phyloP scores from a whole-genome alignment of 352 stramenopile genomes.

The Albugo candida region DNA sequence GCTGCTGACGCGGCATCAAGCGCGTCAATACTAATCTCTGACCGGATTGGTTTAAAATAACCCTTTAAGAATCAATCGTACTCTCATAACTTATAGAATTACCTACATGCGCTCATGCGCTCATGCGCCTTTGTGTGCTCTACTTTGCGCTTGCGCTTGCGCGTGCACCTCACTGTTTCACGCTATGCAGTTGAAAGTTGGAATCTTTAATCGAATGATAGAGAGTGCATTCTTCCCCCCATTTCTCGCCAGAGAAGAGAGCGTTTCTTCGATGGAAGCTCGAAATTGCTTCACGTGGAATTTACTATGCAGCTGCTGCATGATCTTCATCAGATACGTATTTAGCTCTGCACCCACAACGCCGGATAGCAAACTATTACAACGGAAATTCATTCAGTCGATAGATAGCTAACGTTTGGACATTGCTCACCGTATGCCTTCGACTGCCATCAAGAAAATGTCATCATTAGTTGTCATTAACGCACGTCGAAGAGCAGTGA shows the following conservation, averaged over 20 bases:
- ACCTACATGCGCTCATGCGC: no score
- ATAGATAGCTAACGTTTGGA: not conserved
- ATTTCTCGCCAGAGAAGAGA: slow-evolving; percentile 44
- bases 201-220: slow-evolving; percentile 62
- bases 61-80: no score
- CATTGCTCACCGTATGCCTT: slow-evolving; percentile 20
- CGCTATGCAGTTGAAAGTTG: slow-evolving; percentile 14
- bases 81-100: no score
- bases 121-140: no score
- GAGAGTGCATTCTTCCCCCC: slow-evolving; percentile 47
- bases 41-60: no score
- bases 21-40: no score
- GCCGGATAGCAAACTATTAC: slow-evolving; percentile 21
- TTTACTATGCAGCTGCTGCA: slow-evolving; percentile 62
- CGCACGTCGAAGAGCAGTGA: slow-evolving; percentile 29
- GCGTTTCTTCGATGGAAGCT: slow-evolving; percentile 33
- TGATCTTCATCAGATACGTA: slow-evolving; percentile 44
- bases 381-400: not conserved
- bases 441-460: slow-evolving; percentile 42
- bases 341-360: slow-evolving; percentile 55
- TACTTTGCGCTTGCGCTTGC: no score
- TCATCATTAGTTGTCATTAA: slow-evolving; percentile 55
- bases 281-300: slow-evolving; percentile 35
- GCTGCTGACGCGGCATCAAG: no score
- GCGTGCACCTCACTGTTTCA: no score